Percentiles rank a stretch among this genome's conserved stretches.
Conservation (phyloP, 1,139 yeast species). For the Blastobotrys malaysiensis region DNA sequence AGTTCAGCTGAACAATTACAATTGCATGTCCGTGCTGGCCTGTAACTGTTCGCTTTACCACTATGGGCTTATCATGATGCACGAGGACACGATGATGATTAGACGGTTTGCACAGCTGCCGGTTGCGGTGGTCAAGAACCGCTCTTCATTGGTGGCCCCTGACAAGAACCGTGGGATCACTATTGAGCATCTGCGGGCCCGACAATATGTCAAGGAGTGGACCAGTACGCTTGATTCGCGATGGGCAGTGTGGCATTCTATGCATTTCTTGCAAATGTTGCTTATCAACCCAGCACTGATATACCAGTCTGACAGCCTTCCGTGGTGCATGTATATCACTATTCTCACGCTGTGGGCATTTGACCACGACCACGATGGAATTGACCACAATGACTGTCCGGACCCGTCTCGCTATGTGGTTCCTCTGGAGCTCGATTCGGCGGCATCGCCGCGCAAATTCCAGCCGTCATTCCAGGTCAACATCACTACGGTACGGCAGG, state of each 20-base stretch:
- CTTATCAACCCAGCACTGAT: slow-evolving; percentile 21
- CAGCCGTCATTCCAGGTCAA: slow-evolving; percentile 6
- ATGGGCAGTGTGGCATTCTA: slow-evolving; percentile 29
- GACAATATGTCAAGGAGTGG: slow-evolving; percentile 21
- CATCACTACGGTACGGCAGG: slow-evolving; percentile 9
- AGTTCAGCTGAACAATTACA: slow-evolving; percentile 20
- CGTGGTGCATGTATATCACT: slow-evolving; percentile 28
- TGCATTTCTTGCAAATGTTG: slow-evolving; percentile 24
- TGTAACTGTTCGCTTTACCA: slow-evolving; percentile 29
- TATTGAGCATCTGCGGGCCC: slow-evolving; percentile 12
- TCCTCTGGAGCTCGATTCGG: background rate
- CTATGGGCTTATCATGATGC: slow-evolving; percentile 23
- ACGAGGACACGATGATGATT: slow-evolving; percentile 24
- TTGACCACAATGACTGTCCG: background rate
- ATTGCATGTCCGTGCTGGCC: slow-evolving; percentile 23
- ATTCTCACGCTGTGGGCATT: slow-evolving; percentile 27
- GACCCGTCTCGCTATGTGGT: background rate
- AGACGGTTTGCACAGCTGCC: slow-evolving; percentile 16
- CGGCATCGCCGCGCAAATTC: background rate
- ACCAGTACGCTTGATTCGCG: slow-evolving; percentile 25
- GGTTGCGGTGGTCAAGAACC: slow-evolving; percentile 7
- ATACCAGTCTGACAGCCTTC: slow-evolving; percentile 25
- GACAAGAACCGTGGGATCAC: background rate
- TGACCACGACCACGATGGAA: slow-evolving; percentile 15
- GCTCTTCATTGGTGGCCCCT: background rate